Evolutionary conservation across 2,329 filamentous ascomycete species (phyloP), one percentile per base, ranked within the genome.

Genomic region (Boeremia lycopersici): DNA sequence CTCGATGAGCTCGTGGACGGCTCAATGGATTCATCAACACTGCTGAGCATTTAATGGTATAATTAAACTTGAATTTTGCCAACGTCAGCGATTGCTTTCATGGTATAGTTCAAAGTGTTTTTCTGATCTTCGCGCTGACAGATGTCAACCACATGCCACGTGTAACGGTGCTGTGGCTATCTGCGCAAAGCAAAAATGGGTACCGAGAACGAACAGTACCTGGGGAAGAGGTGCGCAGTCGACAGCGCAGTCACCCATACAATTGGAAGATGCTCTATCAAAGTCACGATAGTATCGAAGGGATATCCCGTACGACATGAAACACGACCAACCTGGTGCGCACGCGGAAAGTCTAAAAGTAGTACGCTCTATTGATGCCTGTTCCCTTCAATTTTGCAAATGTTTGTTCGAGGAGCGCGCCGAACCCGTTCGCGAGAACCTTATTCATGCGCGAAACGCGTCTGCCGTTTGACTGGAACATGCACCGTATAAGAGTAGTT

Each of bases 361-460:
- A 40, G 34, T 12, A 9, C 38, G 19, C 13, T 33, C 38, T 43
- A 34, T 42, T 30, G 38, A 33, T 26, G 31, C 38, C 26, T 26
- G 11, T 6, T 19, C 35, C 52, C 45, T 55, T 39, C 45, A 39
- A 49, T 49, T 28, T 41, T 30, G 35, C 19, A 25, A 31, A 12
- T 12, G 6, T 17, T 44, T 34, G 26, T 34, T 26, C 28, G 28
- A 35, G 39, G 4, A 38, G 33, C 19, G 13, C 25, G 29, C 45
- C 29, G 23, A 30, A 13, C 34, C 12, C 33, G 17, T 15, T 7
- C 26, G 36, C 45, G 40, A 49, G 19, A 54, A 54, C 46, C n/a
- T 36, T 48, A 31, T 26, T 33, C 12, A 13, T 35, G 17, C 38
- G 12, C 30, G 29, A 52, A 35, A 46, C 41, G 29, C 8, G 42